Evolutionary conservation across 2,329 filamentous ascomycete genomes (phyloP), one percentile per base, ranked within the genome.

Genomic region (Fusarium tanahbumbuense): DNA sequence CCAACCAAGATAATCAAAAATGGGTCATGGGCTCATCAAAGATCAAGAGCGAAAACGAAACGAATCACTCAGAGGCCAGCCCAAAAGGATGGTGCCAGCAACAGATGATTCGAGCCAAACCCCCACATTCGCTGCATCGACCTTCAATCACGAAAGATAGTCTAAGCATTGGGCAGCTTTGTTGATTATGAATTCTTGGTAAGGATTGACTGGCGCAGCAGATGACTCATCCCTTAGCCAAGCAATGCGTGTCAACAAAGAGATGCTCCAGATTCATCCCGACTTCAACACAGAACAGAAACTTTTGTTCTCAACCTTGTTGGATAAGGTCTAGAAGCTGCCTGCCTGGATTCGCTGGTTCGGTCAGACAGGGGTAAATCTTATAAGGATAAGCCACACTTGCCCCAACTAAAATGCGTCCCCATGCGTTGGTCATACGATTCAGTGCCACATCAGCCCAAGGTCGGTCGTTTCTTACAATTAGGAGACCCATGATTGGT

Each of bases 371-470:
- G 42, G 54, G 40, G 46, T 42, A 65, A 65, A 37, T 30, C 23
- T 13, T 13, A 28, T 10, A 30, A 18, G 7, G 10, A 50, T 28
- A 42, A 56, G 61, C 63, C 63, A 66, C 61, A 65, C 22, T 41
- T 52, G 30, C n/a, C 30, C n/a, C 54, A 42, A 23, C 42, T 28
- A 55, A 25, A 41, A 47, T 41, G n/a, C 50, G 23, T 45, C 54
- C 27, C 47, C 22, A 45, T 53, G 28, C 22, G 37, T 46, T 67
- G 57, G 69, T 74, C 74, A 71, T 76, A 74, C 73, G 73, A 76
- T 74, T 73, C 71, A 75, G 73, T 72, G 69, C 74, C 72, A 76
- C 73, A 76, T 75, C 71, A 63, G 64, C 71, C 59, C 69, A 76
- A 67, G 28, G 67, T 75, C 71, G 55, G 61, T 58, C 27, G 73